Percentiles rank a stretch among this genome's conserved stretches.
phyloP scores from a whole-genome alignment of 768 basidiomycete species.

The Serendipita sp. region DNA sequence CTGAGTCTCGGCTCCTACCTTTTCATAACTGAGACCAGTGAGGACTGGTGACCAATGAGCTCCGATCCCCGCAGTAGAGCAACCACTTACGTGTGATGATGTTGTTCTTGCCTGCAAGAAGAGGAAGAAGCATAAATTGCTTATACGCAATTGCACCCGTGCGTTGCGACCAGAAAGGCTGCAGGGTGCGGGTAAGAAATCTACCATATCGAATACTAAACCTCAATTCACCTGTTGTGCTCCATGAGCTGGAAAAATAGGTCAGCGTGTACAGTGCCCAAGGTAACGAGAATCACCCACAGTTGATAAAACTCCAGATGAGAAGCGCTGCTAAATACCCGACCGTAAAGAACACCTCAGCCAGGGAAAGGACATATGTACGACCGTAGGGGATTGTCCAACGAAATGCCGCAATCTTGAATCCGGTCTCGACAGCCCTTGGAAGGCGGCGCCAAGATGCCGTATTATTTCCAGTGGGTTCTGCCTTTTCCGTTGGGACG shows the following conservation, averaged over 20 bases:
- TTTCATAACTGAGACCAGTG: slow-evolving; percentile 32
- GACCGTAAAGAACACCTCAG: slow-evolving; percentile 31
- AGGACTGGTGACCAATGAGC: slow-evolving; percentile 21
- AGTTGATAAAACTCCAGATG: slow-evolving; percentile 27
- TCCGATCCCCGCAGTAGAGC: neutral
- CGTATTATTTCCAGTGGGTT: neutral
- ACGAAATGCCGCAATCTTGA: slow-evolving; percentile 35
- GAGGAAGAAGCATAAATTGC: slow-evolving; percentile 40
- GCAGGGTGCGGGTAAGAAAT: neutral
- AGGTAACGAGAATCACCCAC: slow-evolving; percentile 19
- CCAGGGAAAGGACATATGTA: slow-evolving; percentile 21
- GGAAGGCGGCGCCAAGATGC: slow-evolving; percentile 10
- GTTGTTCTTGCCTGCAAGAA: slow-evolving; percentile 47
- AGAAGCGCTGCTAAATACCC: slow-evolving; percentile 31
- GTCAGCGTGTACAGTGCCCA: neutral
- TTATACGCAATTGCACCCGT: slow-evolving; percentile 27
- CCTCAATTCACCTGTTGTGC: neutral
- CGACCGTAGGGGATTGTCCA: slow-evolving; percentile 30
- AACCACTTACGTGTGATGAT: slow-evolving; percentile 21
- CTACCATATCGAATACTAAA: neutral
- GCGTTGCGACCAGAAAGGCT: slow-evolving; percentile 20
- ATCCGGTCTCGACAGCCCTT: slow-evolving; percentile 24
- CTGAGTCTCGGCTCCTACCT: slow-evolving; percentile 23
- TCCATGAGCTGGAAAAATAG: neutral
- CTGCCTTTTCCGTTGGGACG: neutral